A percentile compares a stretch with the other conserved stretches of the same genome.
phyloP scores from a whole-genome alignment of 805 yeast species.

The Nakazawaea wyomingensis region DNA sequence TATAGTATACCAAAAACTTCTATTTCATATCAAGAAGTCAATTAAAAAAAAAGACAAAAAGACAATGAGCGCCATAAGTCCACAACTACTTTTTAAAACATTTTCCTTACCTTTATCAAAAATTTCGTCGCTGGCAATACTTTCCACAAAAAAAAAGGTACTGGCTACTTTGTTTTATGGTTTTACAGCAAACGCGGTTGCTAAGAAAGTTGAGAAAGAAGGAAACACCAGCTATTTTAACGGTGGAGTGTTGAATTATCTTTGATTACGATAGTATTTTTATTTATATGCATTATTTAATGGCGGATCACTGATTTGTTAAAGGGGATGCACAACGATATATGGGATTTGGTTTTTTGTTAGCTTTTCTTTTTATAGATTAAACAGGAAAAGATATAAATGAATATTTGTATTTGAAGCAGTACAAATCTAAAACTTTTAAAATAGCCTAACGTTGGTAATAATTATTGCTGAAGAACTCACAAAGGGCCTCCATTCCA shows the following conservation, averaged over 20 bases:
- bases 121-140: background rate
- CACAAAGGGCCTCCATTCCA: background rate
- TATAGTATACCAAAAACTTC: too few relatives aligned
- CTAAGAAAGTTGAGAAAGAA: background rate
- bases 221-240: background rate
- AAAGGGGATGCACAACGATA: background rate
- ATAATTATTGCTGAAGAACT: too few relatives aligned
- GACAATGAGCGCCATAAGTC: conserved; percentile 9
- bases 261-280: too few relatives aligned
- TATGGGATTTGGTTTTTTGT: conserved; percentile 2
- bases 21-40: too few relatives aligned
- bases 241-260: conserved; percentile 5
- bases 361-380: background rate
- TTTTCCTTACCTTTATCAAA: background rate
- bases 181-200: background rate
- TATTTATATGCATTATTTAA: too few relatives aligned
- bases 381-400: too few relatives aligned
- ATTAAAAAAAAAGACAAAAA: background rate
- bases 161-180: conserved; percentile 6
- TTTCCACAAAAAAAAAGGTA: conserved; percentile 5
- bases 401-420: too few relatives aligned
- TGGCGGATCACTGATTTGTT: background rate
- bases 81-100: conserved; percentile 8
- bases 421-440: too few relatives aligned
- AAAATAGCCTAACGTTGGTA: too few relatives aligned